Conservation (phyloP, 768 basidiomycete genomes). For the Lactifluus subvellereus region DNA sequence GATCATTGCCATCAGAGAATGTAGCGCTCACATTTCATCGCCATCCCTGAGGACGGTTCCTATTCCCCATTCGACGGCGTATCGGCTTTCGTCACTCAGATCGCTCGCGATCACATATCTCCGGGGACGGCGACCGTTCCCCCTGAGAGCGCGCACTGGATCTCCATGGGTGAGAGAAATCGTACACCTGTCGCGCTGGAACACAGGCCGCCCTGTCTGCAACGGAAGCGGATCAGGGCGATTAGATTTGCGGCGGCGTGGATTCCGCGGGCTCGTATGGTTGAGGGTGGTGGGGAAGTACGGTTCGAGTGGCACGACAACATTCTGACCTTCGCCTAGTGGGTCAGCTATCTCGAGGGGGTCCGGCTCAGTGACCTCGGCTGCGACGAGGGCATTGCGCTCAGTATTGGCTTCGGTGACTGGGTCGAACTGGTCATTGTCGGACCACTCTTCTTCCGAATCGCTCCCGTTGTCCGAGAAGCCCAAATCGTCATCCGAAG, state of each 20-base stretch:
- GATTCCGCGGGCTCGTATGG: slow-evolving; percentile 31
- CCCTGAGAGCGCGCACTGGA: slow-evolving; percentile 48
- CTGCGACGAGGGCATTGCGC: slow-evolving; percentile 59
- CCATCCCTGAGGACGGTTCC: slow-evolving; percentile 94
- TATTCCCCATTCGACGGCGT: slow-evolving; percentile 97
- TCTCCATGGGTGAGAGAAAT: slow-evolving; percentile 85
- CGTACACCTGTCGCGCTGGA: slow-evolving; percentile 89
- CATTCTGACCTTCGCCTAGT: slow-evolving; percentile 87
- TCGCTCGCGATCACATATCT: slow-evolving; percentile 90
- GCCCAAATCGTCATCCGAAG: slow-evolving; percentile 59
- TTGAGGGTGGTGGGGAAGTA: slow-evolving; percentile 76
- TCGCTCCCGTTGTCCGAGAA: slow-evolving; percentile 50
- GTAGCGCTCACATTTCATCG: slow-evolving; percentile 63
- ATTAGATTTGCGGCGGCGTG: slow-evolving; percentile 55
- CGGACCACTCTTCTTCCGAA: slow-evolving; percentile 52
- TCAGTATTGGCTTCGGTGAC: slow-evolving; percentile 87
- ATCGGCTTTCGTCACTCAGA: slow-evolving; percentile 87
- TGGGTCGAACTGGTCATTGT: slow-evolving; percentile 64
- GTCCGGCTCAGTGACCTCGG: slow-evolving; percentile 50
- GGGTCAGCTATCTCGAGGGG: slow-evolving; percentile 58
- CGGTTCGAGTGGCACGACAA: slow-evolving; percentile 77
- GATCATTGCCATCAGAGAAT: background rate
- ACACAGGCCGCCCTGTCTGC: slow-evolving; percentile 69
- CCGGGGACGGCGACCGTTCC: slow-evolving; percentile 50
- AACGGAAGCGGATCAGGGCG: slow-evolving; percentile 61